phyloP scores from a whole-genome alignment of 257 asterid genomes.

The Capsicum baccatum region DNA sequence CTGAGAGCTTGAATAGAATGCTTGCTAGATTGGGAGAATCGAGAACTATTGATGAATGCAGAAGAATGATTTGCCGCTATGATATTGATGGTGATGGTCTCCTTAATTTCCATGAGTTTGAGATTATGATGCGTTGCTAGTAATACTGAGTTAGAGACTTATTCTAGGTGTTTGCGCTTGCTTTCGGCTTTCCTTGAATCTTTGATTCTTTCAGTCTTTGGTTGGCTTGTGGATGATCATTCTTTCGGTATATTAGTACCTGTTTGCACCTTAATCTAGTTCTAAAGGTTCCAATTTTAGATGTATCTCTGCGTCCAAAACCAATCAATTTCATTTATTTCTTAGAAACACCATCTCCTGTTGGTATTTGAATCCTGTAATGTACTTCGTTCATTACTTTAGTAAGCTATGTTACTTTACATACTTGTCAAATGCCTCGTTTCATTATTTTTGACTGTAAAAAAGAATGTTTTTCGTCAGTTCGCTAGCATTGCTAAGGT shows the following conservation, averaged over 20 bases:
- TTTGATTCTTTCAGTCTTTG: constrained; percentile 6
- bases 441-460: background rate
- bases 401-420: background rate
- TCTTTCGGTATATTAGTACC: background rate
- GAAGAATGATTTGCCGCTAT: constrained; percentile 55
- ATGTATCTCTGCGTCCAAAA: background rate
- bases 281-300: background rate
- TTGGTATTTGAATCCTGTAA: too few relatives aligned
- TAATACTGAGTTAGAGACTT: background rate
- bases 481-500: background rate
- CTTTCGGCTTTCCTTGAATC: background rate
- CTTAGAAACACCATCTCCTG: background rate
- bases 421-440: background rate
- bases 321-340: background rate
- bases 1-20: constrained; percentile 68
- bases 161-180: background rate
- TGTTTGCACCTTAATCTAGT: background rate
- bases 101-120: constrained; percentile 65
- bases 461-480: background rate
- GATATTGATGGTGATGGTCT: constrained; percentile 75
- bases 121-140: constrained; percentile 59
- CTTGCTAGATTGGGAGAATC: constrained; percentile 61
- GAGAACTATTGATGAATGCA: constrained; percentile 54
- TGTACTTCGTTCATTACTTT: background rate
- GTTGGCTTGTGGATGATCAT: background rate